Percentiles rank a stretch among this genome's conserved stretches.
Evolutionary conservation across 2,329 filamentous ascomycete species (phyloP).

Genomic region (Ambrosiella beaveri): DNA sequence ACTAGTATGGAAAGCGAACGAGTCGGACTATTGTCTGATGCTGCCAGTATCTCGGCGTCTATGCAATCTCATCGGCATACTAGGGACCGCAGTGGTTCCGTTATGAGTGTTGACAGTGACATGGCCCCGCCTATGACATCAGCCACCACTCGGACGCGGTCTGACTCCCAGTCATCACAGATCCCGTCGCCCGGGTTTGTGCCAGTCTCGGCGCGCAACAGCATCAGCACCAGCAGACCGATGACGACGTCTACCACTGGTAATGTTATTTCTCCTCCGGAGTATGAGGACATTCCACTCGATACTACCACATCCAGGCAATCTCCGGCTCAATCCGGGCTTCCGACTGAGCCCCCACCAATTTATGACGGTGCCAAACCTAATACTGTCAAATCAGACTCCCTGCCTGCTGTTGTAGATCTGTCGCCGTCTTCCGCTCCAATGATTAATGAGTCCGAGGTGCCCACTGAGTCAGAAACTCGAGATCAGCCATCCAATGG

Average conservation of each 20-base stretch:
- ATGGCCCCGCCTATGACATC: slow-evolving; percentile 14
- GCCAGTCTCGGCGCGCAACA: neutral
- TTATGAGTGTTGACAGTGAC: slow-evolving; percentile 35
- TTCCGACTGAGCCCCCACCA: slow-evolving; percentile 30
- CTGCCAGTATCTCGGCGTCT: slow-evolving; percentile 41
- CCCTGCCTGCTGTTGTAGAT: no score
- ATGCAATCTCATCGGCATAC: slow-evolving; percentile 20
- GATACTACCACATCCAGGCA: slow-evolving; percentile 13
- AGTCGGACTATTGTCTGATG: slow-evolving; percentile 52
- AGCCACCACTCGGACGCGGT: slow-evolving; percentile 21
- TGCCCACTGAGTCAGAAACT: neutral
- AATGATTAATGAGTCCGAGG: neutral
- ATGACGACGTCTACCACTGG: neutral
- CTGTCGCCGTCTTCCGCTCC: neutral
- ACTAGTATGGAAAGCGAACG: slow-evolving; percentile 59
- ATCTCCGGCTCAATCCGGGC: slow-evolving; percentile 17
- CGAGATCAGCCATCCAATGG: no score
- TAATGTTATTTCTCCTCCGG: slow-evolving; percentile 7
- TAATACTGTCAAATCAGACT: no score
- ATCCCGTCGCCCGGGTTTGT: neutral
- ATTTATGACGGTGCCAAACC: slow-evolving; percentile 27
- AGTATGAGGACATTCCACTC: slow-evolving; percentile 14
- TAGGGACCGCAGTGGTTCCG: slow-evolving; percentile 34
- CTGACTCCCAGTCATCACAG: slow-evolving; percentile 18
- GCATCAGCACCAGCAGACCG: slow-evolving; percentile 1